These are phyloP conservation scores for Crucibulum laeve DNA, from an alignment of 768 basidiomycete genomes.

Conservation along the genomic window DNA sequence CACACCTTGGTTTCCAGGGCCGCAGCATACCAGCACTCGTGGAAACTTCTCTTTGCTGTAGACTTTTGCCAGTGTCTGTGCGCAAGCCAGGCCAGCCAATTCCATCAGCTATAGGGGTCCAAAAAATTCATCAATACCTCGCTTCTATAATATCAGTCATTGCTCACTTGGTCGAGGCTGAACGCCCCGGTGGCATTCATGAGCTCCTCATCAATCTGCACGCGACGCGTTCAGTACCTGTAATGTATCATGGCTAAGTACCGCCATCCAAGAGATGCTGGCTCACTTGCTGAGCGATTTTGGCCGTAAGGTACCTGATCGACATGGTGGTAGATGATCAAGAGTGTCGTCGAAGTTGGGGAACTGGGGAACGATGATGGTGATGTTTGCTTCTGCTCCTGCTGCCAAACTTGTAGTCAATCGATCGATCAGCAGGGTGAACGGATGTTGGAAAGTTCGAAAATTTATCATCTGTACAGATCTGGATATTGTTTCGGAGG, in stretches of 20 bases:
- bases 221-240: neutral
- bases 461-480: neutral
- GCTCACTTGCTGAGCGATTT: slow-evolving; percentile 71
- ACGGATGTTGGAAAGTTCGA: neutral
- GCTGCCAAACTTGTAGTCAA: neutral
- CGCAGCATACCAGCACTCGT: slow-evolving; percentile 91
- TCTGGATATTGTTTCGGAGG: too few species aligned
- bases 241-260: neutral
- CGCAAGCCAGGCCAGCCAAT: slow-evolving; percentile 91
- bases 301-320: slow-evolving; percentile 64
- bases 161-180: slow-evolving; percentile 82
- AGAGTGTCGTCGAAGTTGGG: neutral
- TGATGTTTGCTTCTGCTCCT: neutral
- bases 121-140: neutral
- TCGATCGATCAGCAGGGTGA: neutral
- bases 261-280: neutral
- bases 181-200: slow-evolving; percentile 89
- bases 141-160: neutral
- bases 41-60: slow-evolving; percentile 67
- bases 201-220: slow-evolving; percentile 89
- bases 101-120: slow-evolving; percentile 74
- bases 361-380: neutral
- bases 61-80: slow-evolving; percentile 77
- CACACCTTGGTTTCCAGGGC: slow-evolving; percentile 89
- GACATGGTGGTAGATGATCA: slow-evolving; percentile 30